Evolutionary conservation across 305 asterid genomes (phyloP).

Genomic region (Fraxinus ornus): DNA sequence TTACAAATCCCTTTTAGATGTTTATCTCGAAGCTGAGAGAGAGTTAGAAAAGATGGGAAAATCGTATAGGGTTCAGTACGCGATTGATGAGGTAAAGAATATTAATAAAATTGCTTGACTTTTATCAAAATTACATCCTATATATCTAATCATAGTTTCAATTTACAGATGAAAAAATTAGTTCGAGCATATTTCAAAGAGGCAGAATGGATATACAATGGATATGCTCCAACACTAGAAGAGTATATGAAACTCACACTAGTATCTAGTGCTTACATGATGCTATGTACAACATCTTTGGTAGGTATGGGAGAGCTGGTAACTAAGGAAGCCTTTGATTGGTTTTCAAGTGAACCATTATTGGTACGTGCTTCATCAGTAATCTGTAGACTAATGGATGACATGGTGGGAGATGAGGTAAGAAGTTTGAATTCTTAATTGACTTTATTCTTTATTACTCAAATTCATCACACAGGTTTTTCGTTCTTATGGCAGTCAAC

Average conservation of each 20-base stretch:
- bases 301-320: conserved; percentile 34
- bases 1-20: conserved; percentile 31
- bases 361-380: conserved; percentile 27
- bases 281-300: conserved; percentile 30
- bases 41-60: not conserved
- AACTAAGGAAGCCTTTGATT: conserved; percentile 24
- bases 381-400: conserved; percentile 40
- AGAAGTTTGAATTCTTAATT: too few species aligned
- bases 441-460: not conserved
- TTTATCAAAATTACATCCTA: not conserved
- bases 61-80: not conserved
- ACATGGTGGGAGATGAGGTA: conserved; percentile 29
- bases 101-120: not conserved
- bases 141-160: not conserved
- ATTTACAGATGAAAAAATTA: conserved; percentile 39
- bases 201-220: conserved; percentile 35
- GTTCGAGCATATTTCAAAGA: conserved; percentile 31
- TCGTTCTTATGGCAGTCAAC: too few species aligned
- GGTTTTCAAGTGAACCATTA: conserved; percentile 34
- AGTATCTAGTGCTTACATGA: conserved; percentile 17
- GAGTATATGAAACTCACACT: conserved; percentile 42
- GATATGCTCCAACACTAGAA: conserved; percentile 33
- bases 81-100: conserved; percentile 10
- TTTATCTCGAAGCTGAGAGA: conserved; percentile 22
- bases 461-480: too few species aligned